Base-by-base conservation (phyloP, 371 early-diverging fungal genomes). In the Blakeslea trispora region DNA sequence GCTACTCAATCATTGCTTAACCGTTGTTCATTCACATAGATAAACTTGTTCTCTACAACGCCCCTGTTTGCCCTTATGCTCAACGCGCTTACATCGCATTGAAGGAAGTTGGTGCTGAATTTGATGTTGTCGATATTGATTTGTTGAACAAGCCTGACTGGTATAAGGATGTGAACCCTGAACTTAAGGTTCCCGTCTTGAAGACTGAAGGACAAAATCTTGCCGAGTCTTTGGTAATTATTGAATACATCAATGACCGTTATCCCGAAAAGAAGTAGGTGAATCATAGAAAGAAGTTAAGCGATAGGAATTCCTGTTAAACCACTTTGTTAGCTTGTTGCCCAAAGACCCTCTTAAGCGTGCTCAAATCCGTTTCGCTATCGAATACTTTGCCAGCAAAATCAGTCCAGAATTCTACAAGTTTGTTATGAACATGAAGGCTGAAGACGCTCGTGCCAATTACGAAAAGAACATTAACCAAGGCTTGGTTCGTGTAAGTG, bases 111-210 rank as follows among this genome's bases (percentile, higher is more conserved):
- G 79, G 77, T 3, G 75, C 71, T 19, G 68, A 73, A 5, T 70
- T 71, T 51, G 75, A 81, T 21, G 24, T 63, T 2, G 81, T 85
- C 21, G 65, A 77, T 32, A 84, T 88, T 49, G 88, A 88, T 53
- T 62, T 88, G 37, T 22, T 34, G 2, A 85, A 86, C 68, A 85
- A 85, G 44, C 87, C 87, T n/a, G 61, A 66, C 7, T 86, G 86
- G 86, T 82, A 79, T 41, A 68, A 63, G 43, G 63, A 77, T 6
- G 62, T 82, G 22, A 81, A 82, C 52, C 80, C 78, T 11, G 78
- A 79, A 15, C 45, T 56, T n/a, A 77, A 81, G 51, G 83, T 82
- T 0, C 83, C 82, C 17, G 75, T 84, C 0, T 63, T 83, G 11
- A 53, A 45, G 8, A 50, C 71, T 11, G 64, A 75, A 9, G 72